Evolutionary conservation across 1,139 yeast species (phyloP), one percentile per base, ranked within the genome.

Genomic region (Pichia sorboxylosa): DNA sequence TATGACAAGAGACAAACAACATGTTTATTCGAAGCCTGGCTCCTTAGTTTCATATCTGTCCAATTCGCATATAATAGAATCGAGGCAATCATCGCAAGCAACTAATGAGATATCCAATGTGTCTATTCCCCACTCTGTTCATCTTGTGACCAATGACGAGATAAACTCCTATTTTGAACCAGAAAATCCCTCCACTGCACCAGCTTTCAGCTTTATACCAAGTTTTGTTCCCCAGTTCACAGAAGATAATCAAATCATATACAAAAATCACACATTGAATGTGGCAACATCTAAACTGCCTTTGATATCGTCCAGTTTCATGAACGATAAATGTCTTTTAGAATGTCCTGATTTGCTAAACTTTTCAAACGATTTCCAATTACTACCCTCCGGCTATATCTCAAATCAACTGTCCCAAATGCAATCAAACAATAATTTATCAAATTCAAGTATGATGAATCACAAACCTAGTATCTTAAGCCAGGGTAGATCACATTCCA

Each of bases 181-280:
- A 6, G 52, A 52, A 11, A 55, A 52, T 13, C 59, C 57, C 33
- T 49, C 54, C 17, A 39, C 46, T n/a, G 64, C 57, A 33, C 56
- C 57, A 18, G 49, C 40, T 8, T 46, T 49, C 44, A 38, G 44
- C 26, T 49, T 54, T 31, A 40, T 47, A 8, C 56, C 56, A 2
- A 33, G 64, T 11, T 66, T 73, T 85, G 53, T 74, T 1, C 79
- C 84, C 0, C 64, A 67, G 32, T 57, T 66, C n/a, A 66, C 79
- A 2, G 57, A 62, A 8, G 65, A 62, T 33, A 79, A 75, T n/a
- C 67, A 67, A 33, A 54, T 75, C 17, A 55, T 75, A 3, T 79
- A 64, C 51, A 74, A 69, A 51, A 73, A 74, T 43, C 67, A 72
- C 28, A 71, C 73, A 27, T 54, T 78, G 32, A 67, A 74, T 42